Base-by-base conservation (phyloP, 768 basidiomycete species). In the Coprinellus aureogranulatus region DNA sequence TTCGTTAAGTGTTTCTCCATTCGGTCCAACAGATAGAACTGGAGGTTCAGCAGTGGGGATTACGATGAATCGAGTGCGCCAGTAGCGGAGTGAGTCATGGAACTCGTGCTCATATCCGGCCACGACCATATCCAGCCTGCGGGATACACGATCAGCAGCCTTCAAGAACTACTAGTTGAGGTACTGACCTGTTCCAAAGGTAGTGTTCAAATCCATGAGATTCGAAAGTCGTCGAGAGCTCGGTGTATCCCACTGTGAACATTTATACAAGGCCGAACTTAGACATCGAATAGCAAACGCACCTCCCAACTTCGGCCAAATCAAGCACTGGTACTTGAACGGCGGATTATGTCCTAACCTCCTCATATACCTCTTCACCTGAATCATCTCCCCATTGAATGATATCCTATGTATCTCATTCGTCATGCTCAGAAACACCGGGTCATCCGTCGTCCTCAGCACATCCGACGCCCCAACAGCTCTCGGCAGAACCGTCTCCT, bases 331-430 rank as follows among this genome's bases (percentile, higher is more conserved):
- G 69, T 99, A 98, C 22, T 83, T 74, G 60, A 90, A 84, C 1
- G 87, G 80, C 20, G 80, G 79, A 53, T 80, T 83, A 57, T 74
- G 77, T 52, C 83, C 81, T 79, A 88, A 80, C 61, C 88, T 81
- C 25, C 94, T 82, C 26, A 92, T 88, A 67, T 93, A 94, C 40
- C 92, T 80, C 63, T 88, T 82, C n/a, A 98, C 93, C 65, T 93
- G 89, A 59, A 98, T 91, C 16, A 86, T 82, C 64, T 94, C 90
- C n/a, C 91, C 90, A 45, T 88, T 91, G 65, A 94, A 98, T 40
- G 89, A 87, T 59, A 99, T 87, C 25, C 89, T 81, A 70, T 98
- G 96, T 42, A 98, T 93, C 71, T 96, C 92, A 68, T 98, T 96
- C 68, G 88, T 89, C 84, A 95, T 94, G 63, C 92, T 92, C 54